Base-by-base conservation (phyloP, 805 yeast genomes). In the Candida gorgasii region DNA sequence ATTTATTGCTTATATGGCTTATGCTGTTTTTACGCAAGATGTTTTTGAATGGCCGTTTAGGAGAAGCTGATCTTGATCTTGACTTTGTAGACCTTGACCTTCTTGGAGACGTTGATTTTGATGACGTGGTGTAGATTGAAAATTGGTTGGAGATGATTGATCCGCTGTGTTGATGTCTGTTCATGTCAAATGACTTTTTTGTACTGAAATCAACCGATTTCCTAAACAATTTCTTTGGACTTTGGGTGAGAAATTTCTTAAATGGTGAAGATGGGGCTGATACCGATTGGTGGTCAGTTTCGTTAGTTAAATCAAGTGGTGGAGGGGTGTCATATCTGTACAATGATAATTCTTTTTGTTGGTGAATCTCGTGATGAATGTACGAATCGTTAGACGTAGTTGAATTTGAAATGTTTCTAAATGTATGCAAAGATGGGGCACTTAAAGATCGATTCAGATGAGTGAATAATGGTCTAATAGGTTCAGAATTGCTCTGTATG, bases 381-480 rank as follows among this genome's bases (percentile, higher is more conserved):
- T 13, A 27, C 7, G 30, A 27, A 13, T 12, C 17, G 6, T n/a
- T 13, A n/a, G n/a, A n/a, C n/a, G n/a, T n/a, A n/a, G n/a, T n/a
- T n/a, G n/a, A n/a, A 12, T 27, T 33, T 2, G 55, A 44, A 13
- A 46, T 36, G 30, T 63, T 53, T 31, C 73, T 55, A 47, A 57
- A 67, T 3, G 73, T 67, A 44, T 67, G 69, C 33, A 68, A 55
- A 3, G 74, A 67, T 8, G 75, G 75, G 3, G 73, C 75, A 50
- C 71, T 62, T 35, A 50, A 51, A 2, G 70, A 61, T 15, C 66
- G 38, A 43, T 49, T 53, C 61, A 56, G 58, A 9, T 51, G 44
- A 17, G 50, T 35, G 43, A 44, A 49, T 23, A 36, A 13, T 8
- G 46, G 45, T 9, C 28, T 36, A 3, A 27, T 20, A 20, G 26